These are phyloP conservation scores for Mycosphaerella sp. DNA, from an alignment of 2,329 filamentous ascomycete genomes.

Conservation along the genomic window DNA sequence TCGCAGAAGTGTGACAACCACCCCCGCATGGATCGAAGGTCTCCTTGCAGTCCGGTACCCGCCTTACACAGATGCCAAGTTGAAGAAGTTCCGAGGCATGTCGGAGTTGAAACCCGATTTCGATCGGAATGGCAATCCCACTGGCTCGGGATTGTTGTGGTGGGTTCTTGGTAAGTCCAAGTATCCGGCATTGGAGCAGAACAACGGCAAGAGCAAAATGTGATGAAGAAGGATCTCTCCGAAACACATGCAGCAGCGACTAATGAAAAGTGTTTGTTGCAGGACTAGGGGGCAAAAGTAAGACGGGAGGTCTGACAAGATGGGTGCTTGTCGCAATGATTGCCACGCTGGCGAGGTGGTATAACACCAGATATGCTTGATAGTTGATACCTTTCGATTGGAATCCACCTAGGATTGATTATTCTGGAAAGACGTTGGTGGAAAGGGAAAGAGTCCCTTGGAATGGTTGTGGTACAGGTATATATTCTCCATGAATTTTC, in stretches of 20 bases:
- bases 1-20: conserved; percentile 54
- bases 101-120: conserved; percentile 53
- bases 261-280: conserved; percentile 4
- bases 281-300: conserved; percentile 29
- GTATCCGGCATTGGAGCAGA: conserved; percentile 8
- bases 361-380: conserved; percentile 12
- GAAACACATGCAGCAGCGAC: background rate
- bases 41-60: conserved; percentile 63
- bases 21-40: conserved; percentile 61
- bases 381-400: too few relatives aligned
- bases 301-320: conserved; percentile 24
- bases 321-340: conserved; percentile 28
- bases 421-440: too few relatives aligned
- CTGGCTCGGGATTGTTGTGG: conserved; percentile 27
- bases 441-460: too few relatives aligned
- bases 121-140: conserved; percentile 49
- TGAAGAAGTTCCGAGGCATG: conserved; percentile 47
- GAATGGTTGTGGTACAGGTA: too few relatives aligned
- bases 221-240: background rate
- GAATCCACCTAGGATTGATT: too few relatives aligned
- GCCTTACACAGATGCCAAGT: conserved; percentile 51
- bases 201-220: conserved; percentile 5
- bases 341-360: conserved; percentile 19
- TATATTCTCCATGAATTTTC: too few relatives aligned
- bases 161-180: conserved; percentile 26